These are phyloP conservation scores for Erysimum cheiranthoides DNA, from an alignment of 345 rosid species.

Conservation along the genomic window DNA sequence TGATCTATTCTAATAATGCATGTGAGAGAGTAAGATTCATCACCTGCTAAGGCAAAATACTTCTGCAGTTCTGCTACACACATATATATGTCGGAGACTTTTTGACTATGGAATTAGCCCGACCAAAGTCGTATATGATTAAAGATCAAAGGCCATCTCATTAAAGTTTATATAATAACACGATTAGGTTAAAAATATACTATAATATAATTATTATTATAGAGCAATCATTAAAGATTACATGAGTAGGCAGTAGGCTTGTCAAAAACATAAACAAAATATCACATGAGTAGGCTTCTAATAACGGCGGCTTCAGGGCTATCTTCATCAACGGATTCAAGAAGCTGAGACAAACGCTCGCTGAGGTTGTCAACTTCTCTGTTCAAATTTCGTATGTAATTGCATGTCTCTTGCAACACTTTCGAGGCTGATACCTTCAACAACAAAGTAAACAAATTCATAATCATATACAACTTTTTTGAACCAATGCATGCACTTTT, in stretches of 20 bases:
- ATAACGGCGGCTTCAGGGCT: conserved; percentile 91
- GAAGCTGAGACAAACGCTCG: conserved; percentile 82
- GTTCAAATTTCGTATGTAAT: conserved; percentile 80
- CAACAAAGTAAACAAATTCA: neutral
- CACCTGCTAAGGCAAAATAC: neutral
- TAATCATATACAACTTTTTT: neutral
- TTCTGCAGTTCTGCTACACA: conserved; percentile 30
- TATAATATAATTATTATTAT: neutral
- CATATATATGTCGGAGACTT: conserved; percentile 34
- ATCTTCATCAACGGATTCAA: conserved; percentile 77
- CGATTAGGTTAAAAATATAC: conserved; percentile 26
- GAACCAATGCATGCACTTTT: conserved; percentile 22
- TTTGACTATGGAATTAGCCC: neutral
- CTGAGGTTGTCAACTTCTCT: conserved; percentile 87
- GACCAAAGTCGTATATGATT: neutral
- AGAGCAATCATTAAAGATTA: neutral
- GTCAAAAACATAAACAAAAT: neutral
- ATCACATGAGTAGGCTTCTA: conserved; percentile 78
- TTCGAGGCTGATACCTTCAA: conserved; percentile 78
- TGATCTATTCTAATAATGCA: conserved; percentile 5
- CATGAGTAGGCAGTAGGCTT: conserved; percentile 1
- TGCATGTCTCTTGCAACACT: conserved; percentile 93
- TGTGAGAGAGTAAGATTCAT: conserved; percentile 1
- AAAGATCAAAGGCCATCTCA: conserved; percentile 27
- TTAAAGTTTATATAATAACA: conserved; percentile 18